A percentile compares a stretch with the other conserved stretches of the same genome.
phyloP scores from a whole-genome alignment of 2,329 filamentous ascomycete species.

The Fusarium sp. region DNA sequence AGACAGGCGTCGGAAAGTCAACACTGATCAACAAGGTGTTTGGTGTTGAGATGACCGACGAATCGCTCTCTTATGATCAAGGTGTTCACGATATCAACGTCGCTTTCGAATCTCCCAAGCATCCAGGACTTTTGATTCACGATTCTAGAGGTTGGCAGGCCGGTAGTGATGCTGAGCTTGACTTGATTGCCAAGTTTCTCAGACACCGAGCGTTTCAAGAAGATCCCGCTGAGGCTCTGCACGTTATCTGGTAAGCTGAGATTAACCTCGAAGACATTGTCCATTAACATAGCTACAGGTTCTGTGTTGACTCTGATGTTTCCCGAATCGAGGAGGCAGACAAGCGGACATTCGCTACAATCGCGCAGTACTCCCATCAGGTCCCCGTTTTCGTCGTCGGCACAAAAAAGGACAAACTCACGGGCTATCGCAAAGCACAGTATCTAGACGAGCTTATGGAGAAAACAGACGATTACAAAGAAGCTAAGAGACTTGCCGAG shows the following conservation, averaged over 20 bases:
- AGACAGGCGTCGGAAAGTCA: slow-evolving; percentile 47
- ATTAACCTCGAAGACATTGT: accelerated
- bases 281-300: slow-evolving; percentile 23
- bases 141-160: slow-evolving; percentile 48
- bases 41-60: slow-evolving; percentile 46
- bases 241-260: slow-evolving; percentile 39
- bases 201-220: slow-evolving; percentile 46
- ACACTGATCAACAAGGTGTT: slow-evolving; percentile 49
- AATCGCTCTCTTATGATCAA: slow-evolving; percentile 44
- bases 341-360: slow-evolving; percentile 47
- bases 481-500: slow-evolving; percentile 44
- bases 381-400: slow-evolving; percentile 47
- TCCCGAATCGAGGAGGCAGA: slow-evolving; percentile 47
- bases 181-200: slow-evolving; percentile 47
- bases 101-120: slow-evolving; percentile 45
- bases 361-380: slow-evolving; percentile 46
- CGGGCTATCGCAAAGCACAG: slow-evolving; percentile 37
- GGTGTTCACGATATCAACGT: slow-evolving; percentile 48
- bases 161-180: slow-evolving; percentile 43
- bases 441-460: slow-evolving; percentile 46
- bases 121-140: slow-evolving; percentile 45
- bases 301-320: slow-evolving; percentile 46
- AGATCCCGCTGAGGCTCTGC: slow-evolving; percentile 44
- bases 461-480: slow-evolving; percentile 44
- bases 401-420: slow-evolving; percentile 48